Base-by-base conservation (phyloP, 306 rosid species). In the Cucumis hystrix region DNA sequence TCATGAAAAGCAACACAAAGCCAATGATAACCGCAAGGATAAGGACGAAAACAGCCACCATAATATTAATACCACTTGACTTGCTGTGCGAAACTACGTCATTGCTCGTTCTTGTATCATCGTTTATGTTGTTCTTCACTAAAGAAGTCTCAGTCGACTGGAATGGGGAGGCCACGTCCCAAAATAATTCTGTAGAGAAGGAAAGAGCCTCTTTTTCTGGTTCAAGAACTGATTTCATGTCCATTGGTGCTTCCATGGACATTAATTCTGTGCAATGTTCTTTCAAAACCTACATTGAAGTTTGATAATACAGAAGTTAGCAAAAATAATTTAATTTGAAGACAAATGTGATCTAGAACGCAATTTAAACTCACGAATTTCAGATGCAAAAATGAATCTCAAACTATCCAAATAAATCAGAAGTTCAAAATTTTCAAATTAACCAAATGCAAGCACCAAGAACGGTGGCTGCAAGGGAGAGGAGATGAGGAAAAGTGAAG, bases 111-210 rank as follows among this genome's bases (percentile, higher is more conserved):
- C 47, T 83, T 6, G 35, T 39, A 18, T 23, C 69, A 68, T 85
- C 76, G 23, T 6, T n/a, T 28, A 60, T 47, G 57, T 43, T 87
- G 37, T 74, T 75, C 84, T 84, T 86, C 78, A 69, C 78, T 39
- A 75, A 81, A 35, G 54, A 49, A 78, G 87, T 71, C 66, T 74
- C 67, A 20, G 84, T 82, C 23, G 83, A 65, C 51, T 59, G 17
- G 37, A 77, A 78, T 2, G 96, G 96, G 35, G 78, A 79, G 1
- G 90, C 87, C 75, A 82, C 82, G 35, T 92, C 93, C 97, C 97
- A 88, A 80, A 95, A 92, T 30, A 93, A 86, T 76, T 79, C 88
- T 14, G 89, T 61, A 58, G 57, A 79, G 63, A 81, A 35, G 58
- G 87, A 74, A 45, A 78, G 73, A 10, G 82, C 87, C 77, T 88